phyloP scores from a whole-genome alignment of 108 stramenopile genomes.

The Cyclotella atomus region DNA sequence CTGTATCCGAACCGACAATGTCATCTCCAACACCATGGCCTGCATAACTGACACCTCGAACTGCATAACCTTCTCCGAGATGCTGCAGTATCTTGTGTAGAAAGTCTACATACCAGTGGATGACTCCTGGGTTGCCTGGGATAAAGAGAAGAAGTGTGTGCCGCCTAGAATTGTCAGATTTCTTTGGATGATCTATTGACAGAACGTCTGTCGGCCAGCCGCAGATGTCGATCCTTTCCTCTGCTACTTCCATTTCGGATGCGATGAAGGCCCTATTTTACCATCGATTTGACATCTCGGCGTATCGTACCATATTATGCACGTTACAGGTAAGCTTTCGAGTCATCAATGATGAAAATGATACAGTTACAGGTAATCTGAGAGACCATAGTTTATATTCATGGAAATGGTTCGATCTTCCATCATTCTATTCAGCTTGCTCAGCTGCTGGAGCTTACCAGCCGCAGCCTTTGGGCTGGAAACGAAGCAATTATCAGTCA shows the following conservation, averaged over 20 bases:
- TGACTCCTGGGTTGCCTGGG: conserved; percentile 85
- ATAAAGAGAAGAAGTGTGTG: conserved; percentile 74
- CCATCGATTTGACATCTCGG: too few species aligned
- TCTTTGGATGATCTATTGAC: conserved; percentile 47
- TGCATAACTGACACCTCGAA: conserved; percentile 59
- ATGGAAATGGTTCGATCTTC: too few species aligned
- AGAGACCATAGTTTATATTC: too few species aligned
- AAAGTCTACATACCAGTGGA: conserved; percentile 66
- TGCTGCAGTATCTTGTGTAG: conserved; percentile 46
- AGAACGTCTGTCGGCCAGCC: conserved; percentile 77
- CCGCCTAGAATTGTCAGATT: conserved; percentile 10
- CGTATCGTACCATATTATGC: too few species aligned
- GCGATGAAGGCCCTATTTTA: too few species aligned
- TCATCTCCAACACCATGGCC: conserved; percentile 63
- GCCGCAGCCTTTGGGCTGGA: not conserved
- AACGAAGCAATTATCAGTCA: not conserved
- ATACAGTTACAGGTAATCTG: too few species aligned
- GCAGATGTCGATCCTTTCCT: conserved; percentile 23
- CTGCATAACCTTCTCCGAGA: conserved; percentile 63
- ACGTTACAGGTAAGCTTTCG: too few species aligned
- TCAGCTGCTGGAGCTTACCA: too few species aligned
- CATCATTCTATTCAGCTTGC: too few species aligned
- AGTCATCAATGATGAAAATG: too few species aligned
- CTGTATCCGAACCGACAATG: conserved; percentile 23
- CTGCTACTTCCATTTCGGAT: conserved; percentile 13